Evolutionary conservation across 2,329 filamentous ascomycete genomes (phyloP), one percentile per base, ranked within the genome.

Genomic region (Rhinocladiella similis): DNA sequence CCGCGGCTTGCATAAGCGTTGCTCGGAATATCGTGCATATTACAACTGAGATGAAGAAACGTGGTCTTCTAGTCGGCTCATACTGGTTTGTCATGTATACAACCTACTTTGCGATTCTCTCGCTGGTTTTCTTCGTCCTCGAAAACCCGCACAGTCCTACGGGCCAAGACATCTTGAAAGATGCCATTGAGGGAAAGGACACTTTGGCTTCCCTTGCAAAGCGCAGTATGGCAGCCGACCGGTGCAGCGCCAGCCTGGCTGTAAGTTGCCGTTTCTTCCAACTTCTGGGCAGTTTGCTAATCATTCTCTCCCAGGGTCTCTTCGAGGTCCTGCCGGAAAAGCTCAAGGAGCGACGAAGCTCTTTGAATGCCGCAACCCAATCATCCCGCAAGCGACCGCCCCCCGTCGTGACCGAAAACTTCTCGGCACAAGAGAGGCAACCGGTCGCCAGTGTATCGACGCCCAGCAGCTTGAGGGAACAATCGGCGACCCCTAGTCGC

Each of bases 211-310:
- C 85, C 14, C 80, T 97, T 56, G 88, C 91, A 2, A 86, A 89
- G 66, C 87, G 88, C 66, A 97, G 91, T 68, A 82, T 95, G 79
- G 91, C 92, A 35, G 94, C 94, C 2, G 91, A 97, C 69, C 82
- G 90, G 59, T 94, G 95, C 67, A 90, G 89, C 1, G 81, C 80
- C 45, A 88, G 90, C 39, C 79, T 99, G 25, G 83, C 85, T 69
- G 90, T 93, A 79, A 71, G 84, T 75, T 10, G 29, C 10, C 10
- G 10, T 33, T 9, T 12, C 29, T 33, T 33, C 10, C 29, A 12
- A 33, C 29, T 9, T 33, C 29, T 18, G 41, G 20, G 13, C n/a
- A 9, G 22, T 3, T 46, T 46, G 20, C 43, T 38, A 47, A 47
- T 6, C 43, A n/a, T 39, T 27, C 16, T 27, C 5, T 29, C 50